phyloP scores from a whole-genome alignment of 805 yeast genomes.

The Nakazawaea ishiwadae region DNA sequence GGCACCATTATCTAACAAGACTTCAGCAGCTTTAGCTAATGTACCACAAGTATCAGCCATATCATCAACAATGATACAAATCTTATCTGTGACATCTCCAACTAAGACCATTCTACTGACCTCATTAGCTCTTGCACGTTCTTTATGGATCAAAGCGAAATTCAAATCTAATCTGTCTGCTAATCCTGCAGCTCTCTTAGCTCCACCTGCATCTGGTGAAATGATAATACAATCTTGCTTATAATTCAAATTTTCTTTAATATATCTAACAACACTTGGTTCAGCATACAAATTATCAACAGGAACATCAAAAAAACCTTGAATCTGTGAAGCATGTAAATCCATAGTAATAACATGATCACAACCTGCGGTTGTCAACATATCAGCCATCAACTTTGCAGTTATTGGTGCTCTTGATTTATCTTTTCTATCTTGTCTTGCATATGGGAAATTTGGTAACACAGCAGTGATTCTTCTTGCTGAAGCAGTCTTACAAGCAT shows the following conservation, averaged over 20 bases:
- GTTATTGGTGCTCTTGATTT: conserved; percentile 83
- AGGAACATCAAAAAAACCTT: conserved; percentile 80
- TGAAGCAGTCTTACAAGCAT: conserved; percentile 78
- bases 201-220: conserved; percentile 91
- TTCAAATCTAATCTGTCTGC: conserved; percentile 77
- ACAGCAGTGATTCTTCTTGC: conserved; percentile 82
- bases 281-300: conserved; percentile 84
- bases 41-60: conserved; percentile 93
- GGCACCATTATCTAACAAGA: conserved; percentile 63
- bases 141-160: conserved; percentile 82
- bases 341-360: conserved; percentile 87
- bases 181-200: conserved; percentile 81
- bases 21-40: conserved; percentile 76
- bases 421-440: conserved; percentile 86
- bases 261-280: conserved; percentile 73
- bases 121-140: conserved; percentile 78
- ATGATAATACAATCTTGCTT: conserved; percentile 61
- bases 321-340: conserved; percentile 84
- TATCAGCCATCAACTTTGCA: conserved; percentile 78
- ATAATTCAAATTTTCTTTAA: conserved; percentile 54
- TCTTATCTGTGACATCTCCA: conserved; percentile 75
- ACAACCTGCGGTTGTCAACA: conserved; percentile 81
- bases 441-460: conserved; percentile 79
- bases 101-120: conserved; percentile 82
- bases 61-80: conserved; percentile 78